These are phyloP conservation scores for Bassia scoparia DNA, from an alignment of 148 eudicot genomes.

Conservation along the genomic window DNA sequence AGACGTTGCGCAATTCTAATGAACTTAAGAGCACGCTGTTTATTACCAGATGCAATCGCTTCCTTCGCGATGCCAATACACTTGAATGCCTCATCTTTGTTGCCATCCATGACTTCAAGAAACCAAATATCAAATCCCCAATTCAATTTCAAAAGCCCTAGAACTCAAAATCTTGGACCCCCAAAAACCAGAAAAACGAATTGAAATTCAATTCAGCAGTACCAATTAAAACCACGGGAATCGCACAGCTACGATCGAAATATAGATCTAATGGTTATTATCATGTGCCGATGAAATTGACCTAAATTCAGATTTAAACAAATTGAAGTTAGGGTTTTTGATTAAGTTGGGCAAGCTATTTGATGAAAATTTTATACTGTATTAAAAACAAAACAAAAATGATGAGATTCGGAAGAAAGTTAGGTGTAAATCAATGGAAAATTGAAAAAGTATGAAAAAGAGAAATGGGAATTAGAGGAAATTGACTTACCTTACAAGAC, in stretches of 20 bases:
- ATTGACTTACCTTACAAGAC: slow-evolving; percentile 10
- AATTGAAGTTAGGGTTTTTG: slow-evolving; percentile 19
- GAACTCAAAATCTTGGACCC: slow-evolving; percentile 13
- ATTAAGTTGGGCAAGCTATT: neutral
- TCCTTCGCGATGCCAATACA: slow-evolving; percentile 72
- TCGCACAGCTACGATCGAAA: slow-evolving; percentile 18
- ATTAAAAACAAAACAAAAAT: too few relatives aligned
- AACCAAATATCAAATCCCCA: slow-evolving; percentile 6
- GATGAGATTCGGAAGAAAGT: neutral
- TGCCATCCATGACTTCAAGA: slow-evolving; percentile 57
- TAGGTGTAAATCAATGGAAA: neutral
- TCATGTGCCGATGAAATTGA: slow-evolving; percentile 21
- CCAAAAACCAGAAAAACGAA: neutral
- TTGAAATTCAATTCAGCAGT: neutral
- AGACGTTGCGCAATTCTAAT: slow-evolving; percentile 75
- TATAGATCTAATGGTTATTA: slow-evolving; percentile 19
- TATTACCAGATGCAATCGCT: slow-evolving; percentile 76
- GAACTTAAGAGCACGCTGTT: slow-evolving; percentile 70
- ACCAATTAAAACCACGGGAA: neutral
- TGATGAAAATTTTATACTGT: neutral
- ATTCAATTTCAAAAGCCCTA: slow-evolving; percentile 22
- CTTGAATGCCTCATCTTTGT: slow-evolving; percentile 86
- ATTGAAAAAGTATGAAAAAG: neutral
- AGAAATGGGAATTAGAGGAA: neutral
- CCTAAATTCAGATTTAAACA: slow-evolving; percentile 23